These are phyloP conservation scores for Botryotinia globosa DNA, from an alignment of 2,329 filamentous ascomycete genomes.

Conservation along the genomic window DNA sequence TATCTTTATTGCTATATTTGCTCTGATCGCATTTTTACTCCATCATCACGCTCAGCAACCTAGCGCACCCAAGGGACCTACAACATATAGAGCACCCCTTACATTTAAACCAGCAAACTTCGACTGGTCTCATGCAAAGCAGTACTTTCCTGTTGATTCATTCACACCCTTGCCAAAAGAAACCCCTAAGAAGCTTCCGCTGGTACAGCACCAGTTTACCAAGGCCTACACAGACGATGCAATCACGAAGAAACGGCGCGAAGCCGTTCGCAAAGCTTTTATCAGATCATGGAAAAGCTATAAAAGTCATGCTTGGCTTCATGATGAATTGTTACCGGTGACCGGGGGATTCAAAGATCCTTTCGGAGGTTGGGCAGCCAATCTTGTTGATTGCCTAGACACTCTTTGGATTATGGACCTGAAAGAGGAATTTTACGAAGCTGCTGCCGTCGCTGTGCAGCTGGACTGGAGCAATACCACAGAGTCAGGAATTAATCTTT, in stretches of 20 bases:
- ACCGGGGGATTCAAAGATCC: constrained; percentile 66
- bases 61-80: not conserved
- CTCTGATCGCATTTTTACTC: not conserved
- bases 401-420: constrained; percentile 83
- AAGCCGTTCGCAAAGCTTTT: constrained; percentile 28
- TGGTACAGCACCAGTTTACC: constrained; percentile 3
- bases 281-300: constrained; percentile 72
- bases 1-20: constrained; percentile 10
- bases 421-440: constrained; percentile 66
- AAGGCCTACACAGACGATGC: not conserved
- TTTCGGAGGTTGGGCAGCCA: constrained; percentile 87
- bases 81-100: constrained; percentile 5
- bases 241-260: constrained; percentile 10
- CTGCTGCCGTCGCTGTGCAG: constrained; percentile 53
- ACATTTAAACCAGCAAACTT: not conserved
- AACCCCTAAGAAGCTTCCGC: not conserved
- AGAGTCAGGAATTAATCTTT: constrained; percentile 35
- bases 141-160: not conserved
- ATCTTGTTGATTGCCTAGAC: constrained; percentile 75
- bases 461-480: constrained; percentile 44
- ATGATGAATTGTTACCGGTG: constrained; percentile 79
- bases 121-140: constrained; percentile 2
- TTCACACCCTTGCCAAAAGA: not conserved
- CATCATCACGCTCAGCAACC: not conserved
- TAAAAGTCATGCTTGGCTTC: constrained; percentile 71